A percentile compares a stretch with the other conserved stretches of the same genome.
These are phyloP conservation scores for Acer saccharum DNA, from an alignment of 345 rosid genomes.

Conservation along the genomic window DNA sequence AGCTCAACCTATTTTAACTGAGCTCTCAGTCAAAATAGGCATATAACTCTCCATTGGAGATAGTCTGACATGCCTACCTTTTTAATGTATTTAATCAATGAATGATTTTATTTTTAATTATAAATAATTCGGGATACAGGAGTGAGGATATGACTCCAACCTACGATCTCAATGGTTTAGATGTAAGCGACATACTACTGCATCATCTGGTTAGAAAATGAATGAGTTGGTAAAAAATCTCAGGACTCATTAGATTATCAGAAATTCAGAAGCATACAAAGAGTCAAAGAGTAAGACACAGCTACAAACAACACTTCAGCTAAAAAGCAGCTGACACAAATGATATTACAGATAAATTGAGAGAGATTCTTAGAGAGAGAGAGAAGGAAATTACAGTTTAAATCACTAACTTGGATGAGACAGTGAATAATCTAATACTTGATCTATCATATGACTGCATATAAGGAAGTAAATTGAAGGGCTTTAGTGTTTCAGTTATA, in stretches of 20 bases:
- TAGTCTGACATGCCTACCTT: too few relatives aligned
- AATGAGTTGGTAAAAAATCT: too few relatives aligned
- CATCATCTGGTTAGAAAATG: too few relatives aligned
- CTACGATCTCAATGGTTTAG: too few relatives aligned
- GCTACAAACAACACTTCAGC: background rate
- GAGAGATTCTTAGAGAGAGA: background rate
- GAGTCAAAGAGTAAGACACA: background rate
- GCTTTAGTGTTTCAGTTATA: constrained; percentile 44
- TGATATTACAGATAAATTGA: background rate
- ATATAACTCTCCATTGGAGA: too few relatives aligned
- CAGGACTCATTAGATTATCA: background rate
- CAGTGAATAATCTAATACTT: constrained; percentile 47
- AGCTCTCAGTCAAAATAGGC: too few relatives aligned
- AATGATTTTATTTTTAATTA: too few relatives aligned
- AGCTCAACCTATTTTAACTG: too few relatives aligned
- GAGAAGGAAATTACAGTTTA: background rate
- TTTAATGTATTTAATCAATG: too few relatives aligned
- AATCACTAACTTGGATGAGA: constrained; percentile 36
- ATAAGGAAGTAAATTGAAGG: constrained; percentile 60
- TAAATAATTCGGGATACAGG: too few relatives aligned
- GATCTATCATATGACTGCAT: constrained; percentile 64
- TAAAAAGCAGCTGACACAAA: background rate
- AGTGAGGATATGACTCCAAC: too few relatives aligned
- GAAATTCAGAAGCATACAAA: background rate
- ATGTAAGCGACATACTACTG: too few relatives aligned